These are phyloP conservation scores for Withania somnifera DNA, from an alignment of 305 asterid species.

Conservation along the genomic window DNA sequence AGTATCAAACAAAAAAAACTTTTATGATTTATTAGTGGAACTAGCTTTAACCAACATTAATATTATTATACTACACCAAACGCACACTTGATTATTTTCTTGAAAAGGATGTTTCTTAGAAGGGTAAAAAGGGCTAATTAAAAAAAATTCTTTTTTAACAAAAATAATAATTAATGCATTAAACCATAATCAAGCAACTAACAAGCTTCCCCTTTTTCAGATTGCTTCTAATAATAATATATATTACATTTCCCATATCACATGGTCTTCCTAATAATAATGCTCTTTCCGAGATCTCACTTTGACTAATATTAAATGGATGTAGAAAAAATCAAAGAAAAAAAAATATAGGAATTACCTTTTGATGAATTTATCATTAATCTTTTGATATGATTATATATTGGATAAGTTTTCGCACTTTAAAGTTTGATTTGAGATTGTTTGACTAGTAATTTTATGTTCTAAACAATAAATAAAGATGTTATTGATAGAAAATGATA, in stretches of 20 bases:
- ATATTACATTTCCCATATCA: not conserved
- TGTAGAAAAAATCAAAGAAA: too few species aligned
- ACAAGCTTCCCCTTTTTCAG: not conserved
- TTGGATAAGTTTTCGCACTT: too few species aligned
- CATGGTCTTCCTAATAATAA: not conserved
- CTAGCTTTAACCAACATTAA: conserved; percentile 7
- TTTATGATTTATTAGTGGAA: conserved; percentile 10
- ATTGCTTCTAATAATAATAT: not conserved
- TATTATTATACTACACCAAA: conserved; percentile 29
- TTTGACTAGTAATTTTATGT: too few species aligned
- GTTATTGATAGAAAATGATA: too few species aligned
- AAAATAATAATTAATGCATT: not conserved
- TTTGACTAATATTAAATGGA: not conserved
- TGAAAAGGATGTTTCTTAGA: not conserved
- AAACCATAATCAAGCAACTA: not conserved
- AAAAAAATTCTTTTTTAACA: not conserved
- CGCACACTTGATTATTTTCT: conserved; percentile 9
- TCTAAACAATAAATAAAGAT: too few species aligned
- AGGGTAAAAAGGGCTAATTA: not conserved
- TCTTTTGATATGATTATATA: too few species aligned
- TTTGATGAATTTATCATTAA: too few species aligned
- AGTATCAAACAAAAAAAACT: conserved; percentile 13
- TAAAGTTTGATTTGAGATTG: too few species aligned
- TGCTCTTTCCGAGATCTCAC: not conserved
- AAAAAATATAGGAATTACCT: too few species aligned